Conservation (phyloP, 2,329 filamentous ascomycete genomes). For the Trichophyton equinum region DNA sequence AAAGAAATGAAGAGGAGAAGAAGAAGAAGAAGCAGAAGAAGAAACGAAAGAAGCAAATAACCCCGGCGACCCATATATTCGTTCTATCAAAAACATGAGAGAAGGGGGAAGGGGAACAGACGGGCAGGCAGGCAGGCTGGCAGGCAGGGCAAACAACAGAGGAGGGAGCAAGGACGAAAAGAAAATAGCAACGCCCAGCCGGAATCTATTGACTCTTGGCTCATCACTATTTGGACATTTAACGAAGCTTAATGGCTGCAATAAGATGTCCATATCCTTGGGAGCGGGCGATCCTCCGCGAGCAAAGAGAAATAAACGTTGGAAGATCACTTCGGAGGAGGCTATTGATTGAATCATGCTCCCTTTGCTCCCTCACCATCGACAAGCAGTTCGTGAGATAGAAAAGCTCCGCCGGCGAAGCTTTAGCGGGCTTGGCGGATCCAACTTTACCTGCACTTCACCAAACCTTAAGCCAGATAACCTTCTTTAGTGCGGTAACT, state of each 20-base stretch:
- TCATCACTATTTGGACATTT: constrained; percentile 3
- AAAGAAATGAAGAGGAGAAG: background rate
- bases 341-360: constrained; percentile 3
- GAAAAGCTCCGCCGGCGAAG: constrained; percentile 3
- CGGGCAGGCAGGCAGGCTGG: too few relatives aligned
- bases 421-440: background rate
- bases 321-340: background rate
- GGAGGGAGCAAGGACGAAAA: background rate
- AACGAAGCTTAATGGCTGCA: constrained; percentile 1
- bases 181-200: background rate
- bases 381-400: background rate
- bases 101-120: background rate
- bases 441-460: constrained; percentile 1
- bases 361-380: background rate
- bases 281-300: constrained; percentile 1
- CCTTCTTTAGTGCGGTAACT: background rate
- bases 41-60: too few relatives aligned
- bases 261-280: background rate
- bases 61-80: background rate
- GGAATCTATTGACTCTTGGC: constrained; percentile 4
- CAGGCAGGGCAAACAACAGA: too few relatives aligned
- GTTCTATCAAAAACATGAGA: background rate
- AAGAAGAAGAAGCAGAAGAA: background rate
- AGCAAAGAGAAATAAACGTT: constrained; percentile 2
- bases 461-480: constrained; percentile 2